A percentile compares a stretch with the other conserved stretches of the same genome.
Conservation (phyloP, 306 rosid genomes). For the Betula pendula region DNA sequence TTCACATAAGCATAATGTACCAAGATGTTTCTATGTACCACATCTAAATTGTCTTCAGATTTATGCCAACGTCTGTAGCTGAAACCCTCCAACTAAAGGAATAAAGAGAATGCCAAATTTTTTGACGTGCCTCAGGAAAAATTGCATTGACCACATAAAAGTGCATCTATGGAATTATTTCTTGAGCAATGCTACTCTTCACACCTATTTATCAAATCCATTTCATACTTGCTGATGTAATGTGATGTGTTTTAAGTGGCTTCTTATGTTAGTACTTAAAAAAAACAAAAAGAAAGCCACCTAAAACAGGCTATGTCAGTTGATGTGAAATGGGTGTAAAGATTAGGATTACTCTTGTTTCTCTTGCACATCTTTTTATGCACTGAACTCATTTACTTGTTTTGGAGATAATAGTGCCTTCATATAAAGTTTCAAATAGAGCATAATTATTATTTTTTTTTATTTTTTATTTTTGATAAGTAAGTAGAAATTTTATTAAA, state of each 20-base stretch:
- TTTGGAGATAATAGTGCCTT: neutral
- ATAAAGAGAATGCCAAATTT: neutral
- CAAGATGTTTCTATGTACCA: neutral
- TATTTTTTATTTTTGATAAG: too few relatives aligned
- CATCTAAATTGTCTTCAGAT: constrained; percentile 2
- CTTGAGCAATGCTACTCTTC: too few relatives aligned
- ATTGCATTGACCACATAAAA: neutral
- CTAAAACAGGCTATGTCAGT: too few relatives aligned
- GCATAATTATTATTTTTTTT: too few relatives aligned
- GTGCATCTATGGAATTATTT: neutral
- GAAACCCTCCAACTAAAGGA: constrained; percentile 9
- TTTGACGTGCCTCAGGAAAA: neutral
- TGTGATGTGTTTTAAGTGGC: too few relatives aligned
- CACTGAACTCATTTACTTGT: neutral
- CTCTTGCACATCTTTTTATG: neutral
- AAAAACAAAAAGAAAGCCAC: too few relatives aligned
- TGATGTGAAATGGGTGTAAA: too few relatives aligned
- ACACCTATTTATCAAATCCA: too few relatives aligned
- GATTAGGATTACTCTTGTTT: too few relatives aligned
- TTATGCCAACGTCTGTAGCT: neutral
- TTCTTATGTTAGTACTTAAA: too few relatives aligned
- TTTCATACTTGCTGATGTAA: too few relatives aligned
- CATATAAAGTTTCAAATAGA: neutral
- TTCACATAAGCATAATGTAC: constrained; percentile 9
- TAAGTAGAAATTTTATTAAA: too few relatives aligned